These are phyloP conservation scores for Quercus variabilis DNA, from an alignment of 306 rosid genomes.

Conservation along the genomic window DNA sequence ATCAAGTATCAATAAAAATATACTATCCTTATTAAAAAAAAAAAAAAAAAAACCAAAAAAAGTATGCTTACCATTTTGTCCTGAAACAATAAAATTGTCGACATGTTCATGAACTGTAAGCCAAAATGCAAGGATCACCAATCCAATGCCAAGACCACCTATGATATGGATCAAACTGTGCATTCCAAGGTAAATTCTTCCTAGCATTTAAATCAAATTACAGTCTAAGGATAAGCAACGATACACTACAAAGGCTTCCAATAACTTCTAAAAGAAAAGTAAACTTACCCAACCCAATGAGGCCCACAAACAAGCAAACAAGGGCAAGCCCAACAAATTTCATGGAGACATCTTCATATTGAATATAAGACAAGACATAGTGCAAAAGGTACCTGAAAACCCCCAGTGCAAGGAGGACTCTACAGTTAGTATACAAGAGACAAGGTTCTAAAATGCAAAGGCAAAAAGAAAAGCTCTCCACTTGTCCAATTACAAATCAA, in stretches of 20 bases:
- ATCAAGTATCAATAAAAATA: no score
- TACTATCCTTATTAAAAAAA: no score
- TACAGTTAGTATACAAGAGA: conserved; percentile 20
- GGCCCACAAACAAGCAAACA: conserved; percentile 61
- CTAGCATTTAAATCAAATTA: no score
- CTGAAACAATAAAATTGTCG: no score
- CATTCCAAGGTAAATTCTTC: no score
- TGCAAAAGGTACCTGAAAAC: conserved; percentile 76
- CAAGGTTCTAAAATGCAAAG: conserved; percentile 6
- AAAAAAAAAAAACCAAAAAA: no score
- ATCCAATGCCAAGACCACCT: no score
- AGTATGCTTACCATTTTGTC: no score
- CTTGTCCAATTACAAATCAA: conserved; percentile 17
- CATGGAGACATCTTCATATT: conserved; percentile 49
- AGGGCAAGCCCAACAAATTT: conserved; percentile 52
- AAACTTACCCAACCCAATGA: conserved; percentile 76
- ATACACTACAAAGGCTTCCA: conserved; percentile 14
- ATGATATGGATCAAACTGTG: no score
- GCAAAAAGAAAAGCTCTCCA: conserved; percentile 14
- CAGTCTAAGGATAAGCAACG: conserved; percentile 7
- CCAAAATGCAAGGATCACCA: no score
- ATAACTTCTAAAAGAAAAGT: conserved; percentile 4
- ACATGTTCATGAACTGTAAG: no score
- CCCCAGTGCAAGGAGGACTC: conserved; percentile 25
- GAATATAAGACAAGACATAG: no score